Evolutionary conservation across 2,329 filamentous ascomycete species (phyloP), one percentile per base, ranked within the genome.

Genomic region (Tolypocladium ophioglossoides): DNA sequence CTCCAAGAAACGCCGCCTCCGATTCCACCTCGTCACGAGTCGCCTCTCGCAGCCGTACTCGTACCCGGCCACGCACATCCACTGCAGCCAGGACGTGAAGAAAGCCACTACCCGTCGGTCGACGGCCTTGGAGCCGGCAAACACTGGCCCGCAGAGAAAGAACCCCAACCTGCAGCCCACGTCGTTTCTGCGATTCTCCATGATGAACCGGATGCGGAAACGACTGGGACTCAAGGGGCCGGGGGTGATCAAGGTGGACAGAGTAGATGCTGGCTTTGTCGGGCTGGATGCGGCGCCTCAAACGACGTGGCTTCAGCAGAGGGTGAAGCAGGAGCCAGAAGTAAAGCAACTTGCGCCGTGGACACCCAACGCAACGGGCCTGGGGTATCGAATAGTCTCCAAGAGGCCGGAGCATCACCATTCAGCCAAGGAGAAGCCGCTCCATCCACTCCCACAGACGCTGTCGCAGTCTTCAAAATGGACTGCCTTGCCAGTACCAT

Each of bases 41-140:
- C 78, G 84, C 9, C 79, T 89, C 0, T 88, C 85, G 11, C 78
- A 76, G 50, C 85, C 86, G 1, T 89, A 82, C 67, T 87, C 85
- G 0, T 74, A 80, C 32, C 86, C 86, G 0, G 83, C 86, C 3
- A 83, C 84, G 46, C 84, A 89, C 62, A 86, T 88, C 54, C 83
- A 82, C 54, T 74, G 72, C 14, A 63, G 68, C 12, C 67, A 72
- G 1, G 73, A 75, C 5, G 73, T 78, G 58, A 76, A 51, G 27
- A 48, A 18, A 32, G 22, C 46, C 12, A n/a, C 20, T 7, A 12
- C 27, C 35, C 72, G 60, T 70, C 75, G 4, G 77, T 80, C 52
- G 61, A 77, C 34, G 74, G 5, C 66, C 74, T 10, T 10, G 18
- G 27, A n/a, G 10, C 27, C 18, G 18, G 16, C 18, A 3, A 48